These are phyloP conservation scores for Penicillium sp. DNA, from an alignment of 2,329 filamentous ascomycete genomes.

Conservation along the genomic window DNA sequence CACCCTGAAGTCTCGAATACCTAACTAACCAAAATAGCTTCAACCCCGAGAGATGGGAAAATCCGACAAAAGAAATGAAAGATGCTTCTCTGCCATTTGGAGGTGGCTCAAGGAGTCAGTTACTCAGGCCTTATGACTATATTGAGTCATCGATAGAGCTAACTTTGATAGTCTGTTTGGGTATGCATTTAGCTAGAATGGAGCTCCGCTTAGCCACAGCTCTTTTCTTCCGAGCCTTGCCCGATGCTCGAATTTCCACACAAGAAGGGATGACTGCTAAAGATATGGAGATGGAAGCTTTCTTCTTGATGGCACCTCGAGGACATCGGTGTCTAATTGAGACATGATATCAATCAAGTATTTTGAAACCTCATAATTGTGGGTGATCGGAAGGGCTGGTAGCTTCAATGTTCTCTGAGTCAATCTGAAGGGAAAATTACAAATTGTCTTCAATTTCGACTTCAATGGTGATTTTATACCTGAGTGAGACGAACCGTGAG, in stretches of 20 bases:
- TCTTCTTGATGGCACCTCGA: slow-evolving; percentile 47
- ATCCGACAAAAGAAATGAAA: slow-evolving; percentile 42
- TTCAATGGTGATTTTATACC: too few species aligned
- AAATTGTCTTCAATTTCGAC: too few species aligned
- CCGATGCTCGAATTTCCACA: slow-evolving; percentile 20
- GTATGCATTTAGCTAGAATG: slow-evolving; percentile 64
- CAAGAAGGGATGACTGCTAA: slow-evolving; percentile 32
- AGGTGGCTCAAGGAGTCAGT: slow-evolving; percentile 59
- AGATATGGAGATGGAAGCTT: slow-evolving; percentile 47
- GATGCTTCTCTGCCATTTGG: slow-evolving; percentile 67
- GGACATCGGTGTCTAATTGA: slow-evolving; percentile 45
- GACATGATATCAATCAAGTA: not conserved
- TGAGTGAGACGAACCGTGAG: too few species aligned
- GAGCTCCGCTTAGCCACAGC: slow-evolving; percentile 55
- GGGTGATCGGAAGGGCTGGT: not conserved
- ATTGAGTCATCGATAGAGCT: not conserved
- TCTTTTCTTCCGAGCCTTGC: slow-evolving; percentile 49
- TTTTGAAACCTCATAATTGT: not conserved
- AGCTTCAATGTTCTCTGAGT: not conserved
- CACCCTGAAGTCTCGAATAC: slow-evolving; percentile 39
- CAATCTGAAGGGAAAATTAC: not conserved
- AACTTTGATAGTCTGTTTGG: slow-evolving; percentile 56
- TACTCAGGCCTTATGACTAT: too few species aligned
- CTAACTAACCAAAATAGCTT: slow-evolving; percentile 16
- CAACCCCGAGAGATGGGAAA: slow-evolving; percentile 29